Evolutionary conservation across 2,329 filamentous ascomycete species (phyloP).

Genomic region (Fusarium incarnatum): DNA sequence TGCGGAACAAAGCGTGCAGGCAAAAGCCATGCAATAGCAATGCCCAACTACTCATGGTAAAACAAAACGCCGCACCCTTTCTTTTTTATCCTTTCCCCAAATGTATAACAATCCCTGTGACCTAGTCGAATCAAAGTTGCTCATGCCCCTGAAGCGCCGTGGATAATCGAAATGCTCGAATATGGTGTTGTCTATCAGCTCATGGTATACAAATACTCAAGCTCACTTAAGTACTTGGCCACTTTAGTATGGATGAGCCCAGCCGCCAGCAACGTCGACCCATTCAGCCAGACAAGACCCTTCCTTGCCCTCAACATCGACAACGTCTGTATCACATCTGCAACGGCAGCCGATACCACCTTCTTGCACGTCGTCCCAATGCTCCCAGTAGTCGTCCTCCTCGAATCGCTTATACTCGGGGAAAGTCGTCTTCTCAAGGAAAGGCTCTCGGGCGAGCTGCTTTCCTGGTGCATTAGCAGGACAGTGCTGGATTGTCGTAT

Average conservation of each 20-base stretch:
- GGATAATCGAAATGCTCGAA: constrained; percentile 20
- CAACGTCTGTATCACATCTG: constrained; percentile 96
- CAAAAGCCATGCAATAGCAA: constrained; percentile 20
- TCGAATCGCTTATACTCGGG: constrained; percentile 87
- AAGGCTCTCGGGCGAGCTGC: constrained; percentile 84
- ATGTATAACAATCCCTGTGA: constrained; percentile 31
- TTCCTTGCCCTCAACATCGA: constrained; percentile 97
- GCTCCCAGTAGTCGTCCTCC: constrained; percentile 97
- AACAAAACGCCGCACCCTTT: constrained; percentile 45
- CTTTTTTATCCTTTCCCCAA: constrained; percentile 32
- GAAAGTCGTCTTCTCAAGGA: constrained; percentile 81
- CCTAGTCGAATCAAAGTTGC: constrained; percentile 34
- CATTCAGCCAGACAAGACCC: constrained; percentile 95
- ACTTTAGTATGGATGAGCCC: constrained; percentile 67
- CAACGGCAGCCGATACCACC: constrained; percentile 98
- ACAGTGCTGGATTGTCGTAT: constrained; percentile 99
- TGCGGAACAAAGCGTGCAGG: constrained; percentile 10
- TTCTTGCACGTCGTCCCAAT: constrained; percentile 86
- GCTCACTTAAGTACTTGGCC: constrained; percentile 9
- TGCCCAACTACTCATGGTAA: constrained; percentile 22
- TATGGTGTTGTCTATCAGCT: background rate
- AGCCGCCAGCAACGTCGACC: constrained; percentile 97
- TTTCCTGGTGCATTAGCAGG: constrained; percentile 92
- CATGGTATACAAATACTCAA: background rate
- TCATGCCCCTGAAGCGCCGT: constrained; percentile 32